Base-by-base conservation (phyloP, 805 yeast species). In the Helenozyma rhizophorensis region DNA sequence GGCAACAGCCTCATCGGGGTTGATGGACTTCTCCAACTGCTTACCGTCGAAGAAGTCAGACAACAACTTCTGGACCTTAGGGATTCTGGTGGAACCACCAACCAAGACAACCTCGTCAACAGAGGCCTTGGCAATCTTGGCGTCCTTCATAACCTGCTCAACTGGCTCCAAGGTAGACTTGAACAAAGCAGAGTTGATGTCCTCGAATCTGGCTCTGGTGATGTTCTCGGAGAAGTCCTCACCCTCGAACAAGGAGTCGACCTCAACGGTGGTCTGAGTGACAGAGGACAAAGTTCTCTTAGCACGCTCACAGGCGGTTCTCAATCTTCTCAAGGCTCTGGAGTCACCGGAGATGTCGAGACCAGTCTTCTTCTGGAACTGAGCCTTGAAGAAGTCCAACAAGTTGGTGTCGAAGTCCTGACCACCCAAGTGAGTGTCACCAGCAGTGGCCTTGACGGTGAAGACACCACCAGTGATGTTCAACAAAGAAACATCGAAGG, bases 1-100 rank as follows among this genome's bases (percentile, higher is more conserved):
- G 27, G 97, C 98, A 57, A 90, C 97, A 62, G 98, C 98, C 75
- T 90, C 98, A 71, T 90, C 98, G 45, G 98, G 97, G 74, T 90
- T 90, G 58, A 90, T 90, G 55, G 96, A 90, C 78, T 89, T 90
- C 50, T 95, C 86, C 47, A 95, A 90, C 69, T 88, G 88, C 76
- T 93, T 90, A 54, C 96, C 96, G 56, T 83, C 80, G 60, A 90
- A 90, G 77, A 68, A 88, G 46, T 82, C 76, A 69, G 90, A 95
- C 50, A 90, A 76, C 54, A 90, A 75, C 69, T 85, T 83, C 73
- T 89, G 97, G 51, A 90, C 90, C 76, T 88, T 93, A 70, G 97
- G 98, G 71, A 90, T 93, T 77, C 97, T 86, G 36, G 98, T 93
- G 25, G 98, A 90, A 68, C 98, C 98, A 75, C 98, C 98, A 58